Percentiles rank a stretch among this genome's conserved stretches.
Evolutionary conservation across 2,329 filamentous ascomycete genomes (phyloP).

Genomic region (Sporothrix pallida): DNA sequence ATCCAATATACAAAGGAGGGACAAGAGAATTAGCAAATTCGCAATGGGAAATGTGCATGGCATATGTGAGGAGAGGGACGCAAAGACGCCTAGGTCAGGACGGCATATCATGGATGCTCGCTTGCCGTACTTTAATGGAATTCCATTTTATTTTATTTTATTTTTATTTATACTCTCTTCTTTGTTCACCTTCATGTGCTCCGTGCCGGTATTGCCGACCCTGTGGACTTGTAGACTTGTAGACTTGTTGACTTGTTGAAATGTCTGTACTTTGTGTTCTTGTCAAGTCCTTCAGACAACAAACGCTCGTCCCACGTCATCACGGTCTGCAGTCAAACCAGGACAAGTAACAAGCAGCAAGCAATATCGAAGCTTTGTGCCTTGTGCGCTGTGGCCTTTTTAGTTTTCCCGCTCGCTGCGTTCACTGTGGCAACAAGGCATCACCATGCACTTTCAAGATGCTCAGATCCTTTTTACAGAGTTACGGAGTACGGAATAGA

Average conservation of each 20-base stretch:
- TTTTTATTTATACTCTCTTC: background rate
- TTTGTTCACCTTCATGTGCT: background rate
- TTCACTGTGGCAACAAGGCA: slow-evolving; percentile 5
- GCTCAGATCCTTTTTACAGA: no score
- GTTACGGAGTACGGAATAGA: no score
- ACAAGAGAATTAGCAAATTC: background rate
- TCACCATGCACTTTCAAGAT: background rate
- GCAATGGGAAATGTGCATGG: background rate
- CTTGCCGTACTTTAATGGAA: background rate
- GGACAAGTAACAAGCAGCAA: background rate
- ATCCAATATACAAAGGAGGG: background rate
- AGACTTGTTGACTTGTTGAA: background rate
- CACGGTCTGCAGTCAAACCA: background rate
- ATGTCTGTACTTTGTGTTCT: background rate
- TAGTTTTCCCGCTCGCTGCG: background rate
- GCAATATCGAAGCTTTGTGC: background rate
- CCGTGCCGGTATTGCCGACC: slow-evolving; percentile 22
- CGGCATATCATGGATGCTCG: background rate
- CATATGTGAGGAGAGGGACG: background rate
- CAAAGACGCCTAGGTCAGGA: background rate
- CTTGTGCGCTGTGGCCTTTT: background rate
- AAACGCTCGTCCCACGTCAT: slow-evolving; percentile 8
- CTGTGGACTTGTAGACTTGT: background rate
- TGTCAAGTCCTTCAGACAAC: background rate
- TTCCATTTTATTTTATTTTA: background rate